Conservation (phyloP, 306 rosid genomes). For the Sophora flavescens region DNA sequence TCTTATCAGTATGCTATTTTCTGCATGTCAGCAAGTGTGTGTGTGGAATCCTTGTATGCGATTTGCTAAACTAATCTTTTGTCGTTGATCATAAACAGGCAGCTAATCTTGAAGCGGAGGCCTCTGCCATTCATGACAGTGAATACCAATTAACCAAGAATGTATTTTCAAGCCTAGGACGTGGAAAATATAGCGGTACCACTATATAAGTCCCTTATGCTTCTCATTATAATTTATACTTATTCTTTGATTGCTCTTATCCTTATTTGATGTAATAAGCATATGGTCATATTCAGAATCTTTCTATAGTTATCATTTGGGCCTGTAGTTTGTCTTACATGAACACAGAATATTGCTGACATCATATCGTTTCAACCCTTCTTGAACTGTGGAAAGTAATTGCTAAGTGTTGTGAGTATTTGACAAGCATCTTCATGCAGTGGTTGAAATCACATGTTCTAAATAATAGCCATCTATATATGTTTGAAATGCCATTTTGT, state of each 20-base stretch:
- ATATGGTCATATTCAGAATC: slow-evolving; percentile 16
- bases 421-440: too few species aligned
- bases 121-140: slow-evolving; percentile 72
- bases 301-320: slow-evolving; percentile 34
- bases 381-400: not conserved
- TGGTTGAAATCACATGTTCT: too few species aligned
- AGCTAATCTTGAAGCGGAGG: slow-evolving; percentile 84
- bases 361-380: slow-evolving; percentile 32
- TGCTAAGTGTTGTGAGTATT: not conserved
- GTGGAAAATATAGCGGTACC: slow-evolving; percentile 90
- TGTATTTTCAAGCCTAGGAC: slow-evolving; percentile 77
- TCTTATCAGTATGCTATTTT: slow-evolving; percentile 5
- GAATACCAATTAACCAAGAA: slow-evolving; percentile 85
- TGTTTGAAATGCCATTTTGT: not conserved
- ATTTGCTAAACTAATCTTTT: slow-evolving; percentile 33
- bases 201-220: slow-evolving; percentile 1
- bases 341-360: slow-evolving; percentile 43
- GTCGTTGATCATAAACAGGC: slow-evolving; percentile 69
- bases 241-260: slow-evolving; percentile 29
- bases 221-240: slow-evolving; percentile 18
- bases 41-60: slow-evolving; percentile 7
- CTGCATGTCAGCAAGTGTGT: not conserved
- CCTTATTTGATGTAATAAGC: slow-evolving; percentile 25
- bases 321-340: slow-evolving; percentile 43
- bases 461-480: too few species aligned